Base-by-base conservation (phyloP, 495 filamentous ascomycete species). In the Tuber umbilicatum region DNA sequence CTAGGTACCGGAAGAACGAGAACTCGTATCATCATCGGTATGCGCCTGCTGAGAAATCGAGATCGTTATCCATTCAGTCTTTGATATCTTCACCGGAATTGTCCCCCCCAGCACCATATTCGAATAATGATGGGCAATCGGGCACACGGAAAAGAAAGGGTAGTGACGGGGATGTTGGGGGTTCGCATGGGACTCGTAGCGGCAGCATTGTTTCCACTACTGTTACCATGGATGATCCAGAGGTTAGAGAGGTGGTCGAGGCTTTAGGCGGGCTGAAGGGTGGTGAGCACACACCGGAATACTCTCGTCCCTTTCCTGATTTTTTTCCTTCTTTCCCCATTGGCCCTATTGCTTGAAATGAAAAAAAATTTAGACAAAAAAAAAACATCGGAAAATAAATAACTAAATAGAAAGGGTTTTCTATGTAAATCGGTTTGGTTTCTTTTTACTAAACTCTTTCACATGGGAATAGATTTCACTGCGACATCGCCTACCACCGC, bases 261-360 rank as follows among this genome's bases (percentile, higher is more conserved):
- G 93, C 94, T 19, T 84, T 97, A 35, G 91, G 91, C 47, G 92
- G 93, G 73, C 87, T 97, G 72, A 89, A 92, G 83, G 90, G 92
- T 80, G 92, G 94, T 97, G 82, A 83, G 86, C 27, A 64, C 23
- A n/a, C 70, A 60, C 73, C 7, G 47, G 71, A 69, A 71, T 75
- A 47, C 74, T 27, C 35, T 45, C 74, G 35, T 31, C 12, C 55
- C 55, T 31, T 64, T 64, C 12, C 27, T 74, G 67, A 35, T 79
- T 71, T 74, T 68, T 55, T 74, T 75, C n/a, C 70, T 73, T 75
- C 70, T 74, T 17, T 64, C 64, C 71, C 50, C 80, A 80, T 64
- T 79, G 55, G 70, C 60, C 72, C 35, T 80, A 64, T 50, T 76
- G 17, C 39, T 76, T 75, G 39, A 37, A 64, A 70, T 71, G 9